Base-by-base conservation (phyloP, 352 stramenopile genomes). In the Globisporangium acanthophoron region DNA sequence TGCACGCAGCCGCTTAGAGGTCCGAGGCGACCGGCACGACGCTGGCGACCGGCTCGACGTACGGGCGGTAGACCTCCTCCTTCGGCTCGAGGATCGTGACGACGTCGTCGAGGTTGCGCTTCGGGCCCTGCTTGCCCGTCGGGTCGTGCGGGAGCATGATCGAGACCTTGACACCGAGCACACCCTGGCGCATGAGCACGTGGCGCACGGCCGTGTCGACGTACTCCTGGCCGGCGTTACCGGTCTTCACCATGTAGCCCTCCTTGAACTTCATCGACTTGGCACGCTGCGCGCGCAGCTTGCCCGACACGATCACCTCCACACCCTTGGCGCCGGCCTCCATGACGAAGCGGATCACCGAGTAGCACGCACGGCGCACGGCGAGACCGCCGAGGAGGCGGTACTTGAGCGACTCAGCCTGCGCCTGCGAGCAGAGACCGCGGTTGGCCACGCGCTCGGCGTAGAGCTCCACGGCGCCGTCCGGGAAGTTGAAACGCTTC, bases 251-350 rank as follows among this genome's bases (percentile, higher is more conserved):
- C 97, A 99, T 99, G 92, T 99, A 99, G 50, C 97, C 97, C 66
- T 99, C 97, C 71, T 97, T 97, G 85, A 99, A 99, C 85, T 99
- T 99, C 97, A 99, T 99, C 52, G 91, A 90, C 92, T 99, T 99
- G 71, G 97, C 97, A 97, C 97, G 95, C 82, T 99, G 96, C 58
- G 96, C 97, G 65, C 97, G 94, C 57, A 99, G 89, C 89, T 99
- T 99, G 70, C 97, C 97, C 59, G 96, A 98, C 45, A 99, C 97
- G 67, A 99, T 97, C 54, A 99, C 97, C 78, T 99, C 97, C 62
- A 94, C 97, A 53, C 97, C 97, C 92, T 99, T 99, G 68, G 97
- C 97, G 51, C 93, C 96, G 24, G 96, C 96, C 79, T 99, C 97
- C 96, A 99, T 99, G 62, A 99, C 92, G 84, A 99, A 99, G 70